A percentile compares a stretch with the other conserved stretches of the same genome.
Conservation (phyloP, 2,329 filamentous ascomycete genomes). For the Nemania diffusa region DNA sequence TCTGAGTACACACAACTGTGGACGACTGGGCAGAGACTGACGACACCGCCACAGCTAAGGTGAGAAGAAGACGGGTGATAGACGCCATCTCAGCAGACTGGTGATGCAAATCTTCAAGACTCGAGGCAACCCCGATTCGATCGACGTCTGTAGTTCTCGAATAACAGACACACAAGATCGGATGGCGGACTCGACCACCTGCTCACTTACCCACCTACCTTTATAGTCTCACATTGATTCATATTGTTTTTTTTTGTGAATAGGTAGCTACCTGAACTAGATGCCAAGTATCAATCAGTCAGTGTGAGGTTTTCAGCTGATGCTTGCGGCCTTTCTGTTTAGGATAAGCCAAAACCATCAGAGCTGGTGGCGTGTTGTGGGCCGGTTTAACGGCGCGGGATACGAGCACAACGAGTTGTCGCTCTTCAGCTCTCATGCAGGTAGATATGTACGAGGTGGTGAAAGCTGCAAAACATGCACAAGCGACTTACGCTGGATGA, state of each 20-base stretch:
- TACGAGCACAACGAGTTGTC: slow-evolving; percentile 8
- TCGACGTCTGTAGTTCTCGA: not conserved
- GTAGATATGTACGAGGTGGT: slow-evolving; percentile 1
- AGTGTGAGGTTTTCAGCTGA: too few species aligned
- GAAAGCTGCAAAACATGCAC: not conserved
- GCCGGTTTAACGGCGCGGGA: not conserved
- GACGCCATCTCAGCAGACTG: not conserved
- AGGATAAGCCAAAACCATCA: slow-evolving; percentile 3
- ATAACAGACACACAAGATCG: not conserved
- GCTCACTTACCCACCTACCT: not conserved
- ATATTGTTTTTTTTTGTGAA: too few species aligned
- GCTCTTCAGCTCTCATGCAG: slow-evolving; percentile 26
- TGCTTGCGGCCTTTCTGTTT: not conserved
- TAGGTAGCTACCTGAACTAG: too few species aligned
- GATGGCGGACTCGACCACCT: not conserved
- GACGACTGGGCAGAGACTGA: slow-evolving; percentile 23
- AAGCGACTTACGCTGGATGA: not conserved
- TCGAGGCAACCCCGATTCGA: not conserved
- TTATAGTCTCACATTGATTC: too few species aligned
- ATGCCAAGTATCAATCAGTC: too few species aligned
- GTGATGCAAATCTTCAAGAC: not conserved
- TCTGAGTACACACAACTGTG: slow-evolving; percentile 27
- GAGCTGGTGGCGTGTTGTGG: slow-evolving; percentile 11
- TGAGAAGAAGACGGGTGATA: slow-evolving; percentile 6
- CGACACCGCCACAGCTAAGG: slow-evolving; percentile 6